Conservation (phyloP, 306 rosid species). For the Hippophae gyantsensis region DNA sequence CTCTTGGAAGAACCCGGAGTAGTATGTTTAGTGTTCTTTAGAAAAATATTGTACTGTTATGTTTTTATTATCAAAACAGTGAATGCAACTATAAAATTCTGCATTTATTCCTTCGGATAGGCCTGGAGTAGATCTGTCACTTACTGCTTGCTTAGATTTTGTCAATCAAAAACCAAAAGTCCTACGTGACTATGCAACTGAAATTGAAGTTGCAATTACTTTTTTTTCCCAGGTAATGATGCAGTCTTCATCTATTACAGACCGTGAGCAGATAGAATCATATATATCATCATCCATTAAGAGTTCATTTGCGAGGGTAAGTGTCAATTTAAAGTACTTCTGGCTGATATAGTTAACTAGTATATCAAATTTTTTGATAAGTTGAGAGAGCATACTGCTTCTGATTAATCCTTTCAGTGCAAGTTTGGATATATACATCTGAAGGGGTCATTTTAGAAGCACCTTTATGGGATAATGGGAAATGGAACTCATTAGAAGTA, state of each 20-base stretch:
- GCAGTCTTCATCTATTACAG: constrained; percentile 56
- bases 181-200: background rate
- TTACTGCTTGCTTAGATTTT: background rate
- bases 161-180: too few species aligned
- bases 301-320: constrained; percentile 80
- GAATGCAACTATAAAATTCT: background rate
- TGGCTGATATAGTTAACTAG: constrained; percentile 2
- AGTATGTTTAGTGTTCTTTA: constrained; percentile 28
- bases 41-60: background rate
- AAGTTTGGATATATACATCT: too few species aligned
- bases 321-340: constrained; percentile 23
- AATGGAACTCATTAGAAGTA: too few species aligned
- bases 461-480: too few species aligned
- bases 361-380: too few species aligned
- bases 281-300: constrained; percentile 68
- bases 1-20: constrained; percentile 83
- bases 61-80: background rate
- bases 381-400: too few species aligned
- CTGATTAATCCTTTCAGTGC: too few species aligned
- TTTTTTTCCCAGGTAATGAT: constrained; percentile 36
- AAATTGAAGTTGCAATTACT: constrained; percentile 14
- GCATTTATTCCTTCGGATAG: background rate
- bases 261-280: constrained; percentile 86
- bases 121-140: background rate
- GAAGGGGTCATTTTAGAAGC: too few species aligned